Evolutionary conservation across 306 rosid genomes (phyloP).

Genomic region (Sicyos edulis): DNA sequence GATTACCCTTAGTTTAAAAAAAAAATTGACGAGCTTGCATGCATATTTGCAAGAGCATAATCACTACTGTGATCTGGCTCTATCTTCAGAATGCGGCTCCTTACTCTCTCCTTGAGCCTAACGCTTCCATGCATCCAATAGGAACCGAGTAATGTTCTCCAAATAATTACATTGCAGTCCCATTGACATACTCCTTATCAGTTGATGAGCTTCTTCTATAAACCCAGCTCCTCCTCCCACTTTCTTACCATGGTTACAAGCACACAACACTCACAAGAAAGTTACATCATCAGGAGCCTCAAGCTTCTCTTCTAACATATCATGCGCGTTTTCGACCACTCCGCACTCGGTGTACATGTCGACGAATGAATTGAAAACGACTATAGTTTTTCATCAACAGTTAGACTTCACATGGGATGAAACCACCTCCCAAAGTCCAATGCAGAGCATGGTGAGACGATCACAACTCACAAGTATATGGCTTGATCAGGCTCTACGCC

Average conservation of each 20-base stretch:
- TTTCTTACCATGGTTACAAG: conserved; percentile 70
- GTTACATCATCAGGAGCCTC: conserved; percentile 52
- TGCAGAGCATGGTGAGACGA: conserved; percentile 59
- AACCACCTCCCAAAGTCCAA: conserved; percentile 53
- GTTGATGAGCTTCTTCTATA: conserved; percentile 49
- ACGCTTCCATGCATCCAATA: conserved; percentile 48
- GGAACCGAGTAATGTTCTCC: conserved; percentile 59
- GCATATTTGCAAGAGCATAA: conserved; percentile 60
- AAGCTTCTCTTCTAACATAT: conserved; percentile 38
- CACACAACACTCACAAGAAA: conserved; percentile 62
- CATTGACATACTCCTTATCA: conserved; percentile 49
- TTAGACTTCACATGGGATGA: conserved; percentile 32
- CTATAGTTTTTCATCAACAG: conserved; percentile 21
- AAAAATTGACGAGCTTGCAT: too few species aligned
- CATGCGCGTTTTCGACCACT: conserved; percentile 55
- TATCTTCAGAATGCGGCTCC: conserved; percentile 46
- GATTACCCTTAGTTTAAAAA: too few species aligned
- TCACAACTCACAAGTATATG: conserved; percentile 50
- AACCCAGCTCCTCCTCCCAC: conserved; percentile 66
- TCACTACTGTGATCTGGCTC: conserved; percentile 62
- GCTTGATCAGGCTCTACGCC: conserved; percentile 39
- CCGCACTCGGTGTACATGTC: conserved; percentile 81
- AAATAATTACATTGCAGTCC: conserved; percentile 54
- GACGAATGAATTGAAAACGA: conserved; percentile 48
- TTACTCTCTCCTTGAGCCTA: conserved; percentile 51